A percentile compares a stretch with the other conserved stretches of the same genome.
These are phyloP conservation scores for Alternaria dauci DNA, from an alignment of 2,329 filamentous ascomycete species.

Conservation along the genomic window DNA sequence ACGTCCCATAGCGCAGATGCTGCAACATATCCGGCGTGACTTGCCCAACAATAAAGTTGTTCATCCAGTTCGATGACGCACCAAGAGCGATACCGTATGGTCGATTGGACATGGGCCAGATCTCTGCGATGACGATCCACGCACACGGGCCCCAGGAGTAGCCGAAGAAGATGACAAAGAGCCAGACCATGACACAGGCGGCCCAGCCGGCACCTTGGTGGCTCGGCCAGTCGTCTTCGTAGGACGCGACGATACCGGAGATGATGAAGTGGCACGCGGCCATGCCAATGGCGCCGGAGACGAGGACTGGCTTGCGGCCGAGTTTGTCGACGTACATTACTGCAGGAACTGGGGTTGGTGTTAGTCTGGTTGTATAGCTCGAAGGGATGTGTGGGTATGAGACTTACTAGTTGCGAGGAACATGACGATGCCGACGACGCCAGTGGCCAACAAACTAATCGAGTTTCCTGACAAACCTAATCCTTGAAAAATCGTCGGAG, in stretches of 20 bases:
- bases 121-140: conserved; percentile 78
- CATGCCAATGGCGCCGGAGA: conserved; percentile 74
- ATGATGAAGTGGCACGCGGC: conserved; percentile 74
- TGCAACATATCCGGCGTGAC: conserved; percentile 74
- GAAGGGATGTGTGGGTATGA: fast-evolving
- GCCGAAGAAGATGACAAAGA: conserved; percentile 78
- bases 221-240: conserved; percentile 64
- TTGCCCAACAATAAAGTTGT: conserved; percentile 70
- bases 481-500: conserved; percentile 59
- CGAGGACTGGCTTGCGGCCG: conserved; percentile 70
- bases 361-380: background rate
- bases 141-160: conserved; percentile 78
- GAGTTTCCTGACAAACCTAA: conserved; percentile 58
- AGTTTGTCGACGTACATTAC: conserved; percentile 72
- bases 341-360: conserved; percentile 57
- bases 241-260: conserved; percentile 71
- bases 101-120: conserved; percentile 73
- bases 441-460: conserved; percentile 70
- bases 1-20: conserved; percentile 73
- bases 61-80: conserved; percentile 61
- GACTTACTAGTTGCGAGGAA: conserved; percentile 59
- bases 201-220: conserved; percentile 74
- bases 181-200: conserved; percentile 73
- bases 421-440: conserved; percentile 75
- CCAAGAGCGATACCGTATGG: conserved; percentile 76